phyloP scores from a whole-genome alignment of 1,284 basidiomycete genomes.

The Ustilago vetiveriae region DNA sequence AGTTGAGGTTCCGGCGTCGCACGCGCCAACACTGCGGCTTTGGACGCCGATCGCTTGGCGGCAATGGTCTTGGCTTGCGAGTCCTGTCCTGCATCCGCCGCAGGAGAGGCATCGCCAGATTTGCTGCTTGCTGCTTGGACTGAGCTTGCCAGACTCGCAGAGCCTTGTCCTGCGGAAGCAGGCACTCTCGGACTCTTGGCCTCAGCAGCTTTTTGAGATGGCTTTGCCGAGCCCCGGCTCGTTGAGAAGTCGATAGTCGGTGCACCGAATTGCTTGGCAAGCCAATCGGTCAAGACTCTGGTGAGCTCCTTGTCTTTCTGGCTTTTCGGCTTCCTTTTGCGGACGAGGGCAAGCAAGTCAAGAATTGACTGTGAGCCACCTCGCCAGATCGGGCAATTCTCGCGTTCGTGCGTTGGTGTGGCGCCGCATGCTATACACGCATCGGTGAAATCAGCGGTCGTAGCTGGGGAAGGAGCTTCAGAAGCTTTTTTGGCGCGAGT shows the following conservation, averaged over 20 bases:
- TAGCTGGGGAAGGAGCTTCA: neutral
- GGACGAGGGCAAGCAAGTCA: slow-evolving; percentile 20
- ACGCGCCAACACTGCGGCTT: slow-evolving; percentile 2
- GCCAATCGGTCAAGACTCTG: slow-evolving; percentile 11
- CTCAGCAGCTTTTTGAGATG: slow-evolving; percentile 2
- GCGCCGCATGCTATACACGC: slow-evolving; percentile 23
- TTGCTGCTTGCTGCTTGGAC: neutral
- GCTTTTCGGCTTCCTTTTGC: slow-evolving; percentile 19
- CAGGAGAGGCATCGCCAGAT: neutral
- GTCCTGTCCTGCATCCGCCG: neutral
- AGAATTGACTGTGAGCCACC: slow-evolving; percentile 28
- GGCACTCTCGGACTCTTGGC: neutral
- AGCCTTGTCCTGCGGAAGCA: neutral
- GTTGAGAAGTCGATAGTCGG: neutral
- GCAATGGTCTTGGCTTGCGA: slow-evolving; percentile 7
- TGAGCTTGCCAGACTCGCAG: neutral
- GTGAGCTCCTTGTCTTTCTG: slow-evolving; percentile 24
- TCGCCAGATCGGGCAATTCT: slow-evolving; percentile 21
- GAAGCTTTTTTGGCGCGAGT: slow-evolving; percentile 8
- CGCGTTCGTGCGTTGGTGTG: slow-evolving; percentile 13
- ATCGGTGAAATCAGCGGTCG: neutral
- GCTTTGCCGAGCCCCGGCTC: slow-evolving; percentile 8
- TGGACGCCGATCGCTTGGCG: slow-evolving; percentile 8
- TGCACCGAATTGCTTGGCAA: slow-evolving; percentile 13
- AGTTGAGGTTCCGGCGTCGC: slow-evolving; percentile 15